phyloP scores from a whole-genome alignment of 805 yeast genomes.

The Nakazawaea wickerhamii region DNA sequence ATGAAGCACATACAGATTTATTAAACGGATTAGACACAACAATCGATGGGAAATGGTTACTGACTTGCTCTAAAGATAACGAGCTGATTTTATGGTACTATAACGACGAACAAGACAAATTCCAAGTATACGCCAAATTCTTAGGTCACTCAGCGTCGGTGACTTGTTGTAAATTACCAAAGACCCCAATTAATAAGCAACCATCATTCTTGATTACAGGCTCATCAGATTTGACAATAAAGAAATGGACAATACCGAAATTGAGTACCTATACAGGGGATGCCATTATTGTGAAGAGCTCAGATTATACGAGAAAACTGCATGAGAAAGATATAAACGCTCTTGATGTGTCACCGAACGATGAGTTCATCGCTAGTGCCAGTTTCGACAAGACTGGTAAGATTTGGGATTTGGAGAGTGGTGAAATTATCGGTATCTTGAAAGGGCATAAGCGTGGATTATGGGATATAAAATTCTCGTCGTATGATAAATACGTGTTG shows the following conservation, averaged over 20 bases:
- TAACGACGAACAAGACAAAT: slow-evolving; percentile 34
- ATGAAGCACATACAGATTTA: slow-evolving; percentile 82
- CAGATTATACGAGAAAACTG: slow-evolving; percentile 89
- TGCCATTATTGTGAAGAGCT: slow-evolving; percentile 40
- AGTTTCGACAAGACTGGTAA: slow-evolving; percentile 91
- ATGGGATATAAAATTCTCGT: slow-evolving; percentile 85
- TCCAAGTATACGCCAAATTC: slow-evolving; percentile 53
- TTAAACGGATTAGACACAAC: slow-evolving; percentile 77
- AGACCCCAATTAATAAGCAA: slow-evolving; percentile 31
- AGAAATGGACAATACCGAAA: slow-evolving; percentile 74
- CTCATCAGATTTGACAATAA: slow-evolving; percentile 77
- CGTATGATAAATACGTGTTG: slow-evolving; percentile 66
- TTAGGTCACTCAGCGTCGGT: slow-evolving; percentile 86
- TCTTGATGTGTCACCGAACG: slow-evolving; percentile 86
- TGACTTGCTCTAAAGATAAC: slow-evolving; percentile 86
- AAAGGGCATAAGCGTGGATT: slow-evolving; percentile 92
- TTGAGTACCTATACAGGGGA: slow-evolving; percentile 16
- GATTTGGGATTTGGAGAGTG: slow-evolving; percentile 80
- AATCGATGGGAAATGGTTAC: slow-evolving; percentile 81
- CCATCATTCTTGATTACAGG: slow-evolving; percentile 81
- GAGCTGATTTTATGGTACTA: slow-evolving; percentile 81
- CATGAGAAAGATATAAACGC: slow-evolving; percentile 96
- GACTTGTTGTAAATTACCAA: slow-evolving; percentile 74
- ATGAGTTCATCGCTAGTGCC: slow-evolving; percentile 84
- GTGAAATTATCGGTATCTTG: slow-evolving; percentile 80